Conservation (phyloP, 345 rosid species). For the Salix suchowensis region DNA sequence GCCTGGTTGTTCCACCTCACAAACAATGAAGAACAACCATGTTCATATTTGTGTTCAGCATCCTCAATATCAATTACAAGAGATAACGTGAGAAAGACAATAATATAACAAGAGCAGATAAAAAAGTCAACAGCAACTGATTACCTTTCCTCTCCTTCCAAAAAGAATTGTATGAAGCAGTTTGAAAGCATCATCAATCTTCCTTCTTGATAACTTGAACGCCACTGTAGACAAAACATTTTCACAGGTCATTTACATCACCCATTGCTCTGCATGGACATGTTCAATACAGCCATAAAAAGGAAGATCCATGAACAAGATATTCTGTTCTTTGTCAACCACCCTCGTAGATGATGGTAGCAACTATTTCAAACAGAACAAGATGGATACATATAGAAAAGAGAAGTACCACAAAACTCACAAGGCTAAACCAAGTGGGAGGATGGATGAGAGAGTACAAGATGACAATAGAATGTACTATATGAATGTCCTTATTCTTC, state of each 20-base stretch:
- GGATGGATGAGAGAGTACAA: neutral
- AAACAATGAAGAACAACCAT: neutral
- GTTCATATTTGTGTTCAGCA: neutral
- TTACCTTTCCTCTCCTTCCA: constrained; percentile 87
- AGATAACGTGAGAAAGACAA: neutral
- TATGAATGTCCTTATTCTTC: no score
- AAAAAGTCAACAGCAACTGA: constrained; percentile 2
- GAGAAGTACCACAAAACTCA: neutral
- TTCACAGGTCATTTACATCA: constrained; percentile 5
- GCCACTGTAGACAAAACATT: constrained; percentile 54
- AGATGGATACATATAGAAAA: neutral
- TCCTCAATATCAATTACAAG: neutral
- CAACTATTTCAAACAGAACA: neutral
- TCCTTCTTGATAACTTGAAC: constrained; percentile 68
- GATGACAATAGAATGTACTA: neutral
- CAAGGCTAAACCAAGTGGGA: neutral
- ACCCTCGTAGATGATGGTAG: neutral
- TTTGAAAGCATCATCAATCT: constrained; percentile 71
- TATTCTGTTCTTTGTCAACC: neutral
- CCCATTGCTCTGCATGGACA: neutral
- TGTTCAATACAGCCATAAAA: neutral
- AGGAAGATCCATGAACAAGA: neutral
- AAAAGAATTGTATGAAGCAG: constrained; percentile 67
- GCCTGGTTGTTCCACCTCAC: neutral
- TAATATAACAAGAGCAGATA: neutral